phyloP scores from a whole-genome alignment of 1,139 yeast species.

The Geotrichum europaeum region DNA sequence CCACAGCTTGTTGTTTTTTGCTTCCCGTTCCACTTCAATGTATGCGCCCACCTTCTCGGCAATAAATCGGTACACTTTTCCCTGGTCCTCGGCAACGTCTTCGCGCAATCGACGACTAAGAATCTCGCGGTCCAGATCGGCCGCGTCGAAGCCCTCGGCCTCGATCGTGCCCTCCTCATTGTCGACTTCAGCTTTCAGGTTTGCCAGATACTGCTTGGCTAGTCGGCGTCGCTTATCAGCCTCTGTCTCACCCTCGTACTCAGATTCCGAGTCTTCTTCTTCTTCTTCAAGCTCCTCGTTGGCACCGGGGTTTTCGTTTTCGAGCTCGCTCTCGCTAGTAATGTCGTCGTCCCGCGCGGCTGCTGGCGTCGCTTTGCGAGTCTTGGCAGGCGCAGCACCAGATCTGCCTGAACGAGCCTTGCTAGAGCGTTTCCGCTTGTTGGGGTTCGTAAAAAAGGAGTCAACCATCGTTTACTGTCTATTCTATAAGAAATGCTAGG shows the following conservation, averaged over 20 bases:
- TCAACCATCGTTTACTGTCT: constrained; percentile 26
- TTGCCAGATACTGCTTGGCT: constrained; percentile 87
- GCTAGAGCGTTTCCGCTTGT: constrained; percentile 22
- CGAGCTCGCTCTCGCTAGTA: constrained; percentile 28
- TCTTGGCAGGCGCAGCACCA: constrained; percentile 10
- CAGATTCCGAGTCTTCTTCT: constrained; percentile 25
- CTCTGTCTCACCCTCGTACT: constrained; percentile 63
- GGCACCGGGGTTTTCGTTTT: constrained; percentile 21
- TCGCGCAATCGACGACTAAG: constrained; percentile 71
- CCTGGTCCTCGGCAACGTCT: constrained; percentile 87
- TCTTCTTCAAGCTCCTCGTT: constrained; percentile 21
- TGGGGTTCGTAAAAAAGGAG: constrained; percentile 30
- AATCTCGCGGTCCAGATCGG: constrained; percentile 82
- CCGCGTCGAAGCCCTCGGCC: constrained; percentile 75
- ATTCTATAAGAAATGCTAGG: background rate
- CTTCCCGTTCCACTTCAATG: constrained; percentile 1
- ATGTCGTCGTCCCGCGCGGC: constrained; percentile 30
- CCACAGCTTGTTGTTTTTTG: constrained; percentile 12
- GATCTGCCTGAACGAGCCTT: background rate
- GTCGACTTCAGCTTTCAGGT: constrained; percentile 54
- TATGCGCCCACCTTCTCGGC: constrained; percentile 35
- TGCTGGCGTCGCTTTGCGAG: constrained; percentile 6
- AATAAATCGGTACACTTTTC: constrained; percentile 66
- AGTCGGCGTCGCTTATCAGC: constrained; percentile 91
- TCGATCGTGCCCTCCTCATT: constrained; percentile 32